These are phyloP conservation scores for Friedmanniomyces simplex DNA, from an alignment of 495 filamentous ascomycete genomes.

Conservation along the genomic window DNA sequence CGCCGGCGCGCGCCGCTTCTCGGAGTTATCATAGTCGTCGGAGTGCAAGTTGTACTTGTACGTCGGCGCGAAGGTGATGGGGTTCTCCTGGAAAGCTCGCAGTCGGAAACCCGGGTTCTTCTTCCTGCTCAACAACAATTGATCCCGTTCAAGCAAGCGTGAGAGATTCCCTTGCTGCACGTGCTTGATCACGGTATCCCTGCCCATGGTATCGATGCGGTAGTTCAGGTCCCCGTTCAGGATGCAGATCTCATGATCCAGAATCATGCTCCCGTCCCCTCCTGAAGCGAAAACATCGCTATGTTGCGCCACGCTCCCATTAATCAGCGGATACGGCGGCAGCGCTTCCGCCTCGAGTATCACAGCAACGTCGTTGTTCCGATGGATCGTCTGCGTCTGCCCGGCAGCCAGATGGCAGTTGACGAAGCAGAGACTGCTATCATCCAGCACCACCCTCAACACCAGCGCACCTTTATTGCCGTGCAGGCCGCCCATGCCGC, in stretches of 20 bases:
- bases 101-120: conserved; percentile 83
- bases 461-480: conserved; percentile 95
- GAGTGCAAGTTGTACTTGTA: conserved; percentile 87
- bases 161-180: conserved; percentile 65
- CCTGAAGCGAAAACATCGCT: conserved; percentile 75
- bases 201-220: conserved; percentile 92
- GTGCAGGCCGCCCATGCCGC: conserved; percentile 84
- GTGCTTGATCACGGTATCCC: conserved; percentile 78
- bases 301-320: conserved; percentile 63
- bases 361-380: conserved; percentile 84
- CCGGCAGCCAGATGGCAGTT: conserved; percentile 97
- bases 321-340: conserved; percentile 57
- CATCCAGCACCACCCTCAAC: conserved; percentile 79
- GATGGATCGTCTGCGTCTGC: conserved; percentile 75
- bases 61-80: conserved; percentile 85
- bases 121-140: conserved; percentile 73
- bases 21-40: conserved; percentile 83
- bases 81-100: conserved; percentile 72
- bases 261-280: conserved; percentile 89
- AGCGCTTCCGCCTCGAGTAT: conserved; percentile 73
- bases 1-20: conserved; percentile 90
- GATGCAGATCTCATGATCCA: conserved; percentile 94
- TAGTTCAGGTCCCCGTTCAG: conserved; percentile 97
- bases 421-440: conserved; percentile 87
- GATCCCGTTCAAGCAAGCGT: conserved; percentile 93